A percentile compares a stretch with the other conserved stretches of the same genome.
Evolutionary conservation across 495 filamentous ascomycete genomes (phyloP).

Genomic region (Achaetomiella virescens): DNA sequence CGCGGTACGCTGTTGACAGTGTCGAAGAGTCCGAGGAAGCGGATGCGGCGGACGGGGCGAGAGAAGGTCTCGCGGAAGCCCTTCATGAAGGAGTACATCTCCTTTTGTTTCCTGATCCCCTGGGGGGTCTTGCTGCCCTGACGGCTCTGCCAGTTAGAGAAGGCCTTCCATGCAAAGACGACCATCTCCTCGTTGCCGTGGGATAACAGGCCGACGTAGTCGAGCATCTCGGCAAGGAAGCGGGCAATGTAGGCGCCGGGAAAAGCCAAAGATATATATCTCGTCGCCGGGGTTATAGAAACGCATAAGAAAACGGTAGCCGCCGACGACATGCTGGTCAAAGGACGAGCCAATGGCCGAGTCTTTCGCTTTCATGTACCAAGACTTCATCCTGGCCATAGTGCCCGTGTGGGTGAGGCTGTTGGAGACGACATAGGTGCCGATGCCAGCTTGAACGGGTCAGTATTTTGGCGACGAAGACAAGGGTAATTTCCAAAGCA

Average conservation of each 20-base stretch:
- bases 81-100: constrained; percentile 71
- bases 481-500: constrained; percentile 9
- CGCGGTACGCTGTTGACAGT: constrained; percentile 77
- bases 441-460: constrained; percentile 62
- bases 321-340: constrained; percentile 74
- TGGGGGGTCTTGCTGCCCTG: constrained; percentile 50
- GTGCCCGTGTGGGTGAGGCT: constrained; percentile 60
- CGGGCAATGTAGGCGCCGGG: constrained; percentile 81
- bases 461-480: constrained; percentile 15
- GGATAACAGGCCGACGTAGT: constrained; percentile 71
- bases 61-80: constrained; percentile 82
- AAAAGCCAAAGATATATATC: constrained; percentile 81
- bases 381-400: constrained; percentile 60
- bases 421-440: constrained; percentile 70
- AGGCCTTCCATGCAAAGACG: constrained; percentile 82
- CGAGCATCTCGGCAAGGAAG: constrained; percentile 82
- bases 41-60: constrained; percentile 65
- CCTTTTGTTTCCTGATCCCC: constrained; percentile 50
- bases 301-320: constrained; percentile 84
- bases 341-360: constrained; percentile 79
- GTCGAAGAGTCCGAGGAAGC: constrained; percentile 65
- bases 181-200: constrained; percentile 87
- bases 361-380: constrained; percentile 78
- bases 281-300: constrained; percentile 76
- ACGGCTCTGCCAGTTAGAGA: constrained; percentile 75